Evolutionary conservation across 495 filamentous ascomycete species (phyloP).

Genomic region (Saxophila tyrrhenica): DNA sequence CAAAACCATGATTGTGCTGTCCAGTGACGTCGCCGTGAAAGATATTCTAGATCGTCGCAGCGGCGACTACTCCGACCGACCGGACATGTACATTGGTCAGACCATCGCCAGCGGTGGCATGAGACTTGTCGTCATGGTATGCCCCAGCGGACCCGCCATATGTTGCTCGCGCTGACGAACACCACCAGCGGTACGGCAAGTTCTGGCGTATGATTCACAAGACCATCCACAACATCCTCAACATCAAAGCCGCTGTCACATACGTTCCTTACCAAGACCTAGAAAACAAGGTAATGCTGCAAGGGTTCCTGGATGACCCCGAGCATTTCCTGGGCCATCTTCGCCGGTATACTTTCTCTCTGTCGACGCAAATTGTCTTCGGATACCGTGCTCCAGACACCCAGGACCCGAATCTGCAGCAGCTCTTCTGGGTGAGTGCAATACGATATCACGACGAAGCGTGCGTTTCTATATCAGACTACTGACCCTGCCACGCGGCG

Average conservation of each 20-base stretch:
- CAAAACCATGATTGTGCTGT: conserved; percentile 33
- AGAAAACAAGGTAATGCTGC: conserved; percentile 40
- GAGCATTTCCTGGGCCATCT: conserved; percentile 36
- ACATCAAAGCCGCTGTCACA: conserved; percentile 27
- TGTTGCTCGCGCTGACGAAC: conserved; percentile 27
- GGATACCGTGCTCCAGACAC: conserved; percentile 33
- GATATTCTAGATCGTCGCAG: conserved; percentile 37
- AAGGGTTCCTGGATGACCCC: conserved; percentile 30
- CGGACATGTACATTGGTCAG: conserved; percentile 33
- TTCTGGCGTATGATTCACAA: conserved; percentile 25
- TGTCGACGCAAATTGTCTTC: conserved; percentile 25
- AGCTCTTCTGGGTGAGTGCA: too few relatives aligned
- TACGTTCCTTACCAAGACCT: conserved; percentile 43
- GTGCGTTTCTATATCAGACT: too few relatives aligned
- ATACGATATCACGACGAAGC: too few relatives aligned
- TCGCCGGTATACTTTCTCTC: not conserved
- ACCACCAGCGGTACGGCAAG: not conserved
- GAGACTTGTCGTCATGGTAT: conserved; percentile 37
- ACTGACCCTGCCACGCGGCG: too few relatives aligned
- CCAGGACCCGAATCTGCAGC: conserved; percentile 25
- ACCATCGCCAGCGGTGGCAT: conserved; percentile 31
- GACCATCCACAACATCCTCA: conserved; percentile 35
- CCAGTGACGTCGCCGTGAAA: conserved; percentile 27
- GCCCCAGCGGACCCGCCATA: conserved; percentile 29
- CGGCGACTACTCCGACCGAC: conserved; percentile 34